A percentile compares a stretch with the other conserved stretches of the same genome.
phyloP scores from a whole-genome alignment of 139 green algal genomes.

The Volvox africanus region DNA sequence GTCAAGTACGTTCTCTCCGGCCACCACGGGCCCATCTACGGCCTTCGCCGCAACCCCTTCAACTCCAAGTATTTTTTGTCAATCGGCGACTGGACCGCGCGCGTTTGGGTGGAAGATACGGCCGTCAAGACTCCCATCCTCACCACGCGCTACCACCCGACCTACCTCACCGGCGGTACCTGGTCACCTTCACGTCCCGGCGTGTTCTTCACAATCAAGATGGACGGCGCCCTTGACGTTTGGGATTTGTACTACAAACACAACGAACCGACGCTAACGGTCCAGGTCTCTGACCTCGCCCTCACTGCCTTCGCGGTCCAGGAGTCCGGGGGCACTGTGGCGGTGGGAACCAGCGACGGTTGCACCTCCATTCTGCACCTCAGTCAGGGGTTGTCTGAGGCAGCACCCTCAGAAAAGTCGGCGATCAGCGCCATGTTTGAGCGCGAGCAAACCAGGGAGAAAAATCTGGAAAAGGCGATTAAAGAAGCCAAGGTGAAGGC shows the following conservation, averaged over 20 bases:
- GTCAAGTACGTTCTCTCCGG: slow-evolving; percentile 83
- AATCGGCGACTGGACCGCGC: slow-evolving; percentile 92
- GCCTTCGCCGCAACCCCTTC: slow-evolving; percentile 87
- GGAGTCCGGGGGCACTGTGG: slow-evolving; percentile 73
- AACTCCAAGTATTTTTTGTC: slow-evolving; percentile 95
- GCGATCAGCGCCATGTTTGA: slow-evolving; percentile 81
- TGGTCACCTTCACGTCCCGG: slow-evolving; percentile 83
- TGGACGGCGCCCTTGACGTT: slow-evolving; percentile 86
- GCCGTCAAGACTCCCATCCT: slow-evolving; percentile 88
- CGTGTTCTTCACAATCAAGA: slow-evolving; percentile 90
- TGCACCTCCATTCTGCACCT: slow-evolving; percentile 83
- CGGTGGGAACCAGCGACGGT: slow-evolving; percentile 82
- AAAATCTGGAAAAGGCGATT: slow-evolving; percentile 92
- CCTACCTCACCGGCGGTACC: slow-evolving; percentile 84
- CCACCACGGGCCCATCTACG: slow-evolving; percentile 89
- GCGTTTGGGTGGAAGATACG: slow-evolving; percentile 93
- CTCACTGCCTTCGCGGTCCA: slow-evolving; percentile 81
- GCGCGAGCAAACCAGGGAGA: slow-evolving; percentile 82
- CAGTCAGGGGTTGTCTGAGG: slow-evolving; percentile 76
- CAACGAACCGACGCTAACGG: slow-evolving; percentile 85
- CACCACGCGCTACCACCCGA: slow-evolving; percentile 83
- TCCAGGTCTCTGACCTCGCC: slow-evolving; percentile 76
- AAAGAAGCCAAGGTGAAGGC: slow-evolving; percentile 91
- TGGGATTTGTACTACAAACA: slow-evolving; percentile 97
- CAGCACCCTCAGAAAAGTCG: slow-evolving; percentile 88